Base-by-base conservation (phyloP, 2,329 filamentous ascomycete species). In the Cladophialophora psammophila region DNA sequence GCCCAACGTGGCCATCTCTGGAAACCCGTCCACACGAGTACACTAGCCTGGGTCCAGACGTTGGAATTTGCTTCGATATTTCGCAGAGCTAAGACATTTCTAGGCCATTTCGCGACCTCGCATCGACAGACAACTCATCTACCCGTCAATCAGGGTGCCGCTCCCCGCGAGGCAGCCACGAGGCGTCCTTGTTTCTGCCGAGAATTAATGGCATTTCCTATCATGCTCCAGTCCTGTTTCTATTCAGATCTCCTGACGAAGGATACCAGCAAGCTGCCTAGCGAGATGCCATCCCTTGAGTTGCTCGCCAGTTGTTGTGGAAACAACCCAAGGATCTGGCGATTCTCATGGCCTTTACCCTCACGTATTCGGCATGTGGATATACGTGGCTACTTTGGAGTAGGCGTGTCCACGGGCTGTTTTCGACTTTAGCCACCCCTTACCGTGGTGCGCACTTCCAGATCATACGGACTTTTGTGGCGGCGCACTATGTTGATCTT, bases 91-190 rank as follows among this genome's bases (percentile, higher is more conserved):
- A 65, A 31, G 56, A 48, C 48, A 8, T 18, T 65, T 60, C 48
- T 18, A 52, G 56, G 2, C 42, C 35, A 65, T 60, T 65, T 26
- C 32, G 63, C 63, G 63, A 26, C 10, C 26, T 57, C 31, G 54
- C 40, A 7, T 52, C 42, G 31, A 31, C 20, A 26, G 34, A 35
- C 15, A 13, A 10, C 2, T 6, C 5, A 31, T 26, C 6, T 13
- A 15, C 26, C 35, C n/a, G 3, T 42, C 60, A 63, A 63, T 63
- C 20, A 57, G 50, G 26, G 56, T 45, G 38, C 15, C 34, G 5
- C 8, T 26, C 34, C 48, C 6, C 34, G 63, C 50, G 48, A 65
- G 63, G 63, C 63, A 65, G 10, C 38, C 58, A 65, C 57, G 13
- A 65, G 63, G 63, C 63, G 48, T 36, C 42, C 20, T 52, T 48